Evolutionary conservation across 2,329 filamentous ascomycete genomes (phyloP).

Genomic region (Pezicula rhizophila): DNA sequence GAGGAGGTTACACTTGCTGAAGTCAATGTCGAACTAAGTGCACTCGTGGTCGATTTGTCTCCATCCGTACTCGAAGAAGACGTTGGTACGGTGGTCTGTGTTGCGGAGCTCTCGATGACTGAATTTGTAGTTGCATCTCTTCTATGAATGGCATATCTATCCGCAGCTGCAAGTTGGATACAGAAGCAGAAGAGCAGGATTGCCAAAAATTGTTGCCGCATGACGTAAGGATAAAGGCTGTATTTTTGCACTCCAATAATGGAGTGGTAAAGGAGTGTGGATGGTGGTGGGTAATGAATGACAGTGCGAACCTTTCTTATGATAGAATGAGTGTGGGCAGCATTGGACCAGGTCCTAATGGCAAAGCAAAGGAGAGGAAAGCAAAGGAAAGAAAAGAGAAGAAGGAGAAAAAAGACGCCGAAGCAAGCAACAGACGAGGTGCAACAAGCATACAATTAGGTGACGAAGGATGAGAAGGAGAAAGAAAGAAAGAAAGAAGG

Average conservation of each 20-base stretch:
- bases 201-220: constrained; percentile 12
- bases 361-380: not conserved
- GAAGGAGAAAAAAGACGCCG: not conserved
- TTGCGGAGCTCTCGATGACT: constrained; percentile 12
- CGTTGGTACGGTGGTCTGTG: constrained; percentile 4
- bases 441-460: not conserved
- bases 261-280: not conserved
- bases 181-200: constrained; percentile 19
- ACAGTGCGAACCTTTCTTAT: not conserved
- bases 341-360: not conserved
- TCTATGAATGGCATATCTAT: constrained; percentile 13
- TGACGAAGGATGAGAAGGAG: not conserved
- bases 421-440: not conserved
- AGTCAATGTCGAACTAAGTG: constrained; percentile 6
- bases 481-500: too few species aligned
- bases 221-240: constrained; percentile 11
- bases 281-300: not conserved
- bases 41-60: constrained; percentile 5
- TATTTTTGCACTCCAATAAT: not conserved
- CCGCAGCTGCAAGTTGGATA: constrained; percentile 15
- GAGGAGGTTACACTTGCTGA: constrained; percentile 6
- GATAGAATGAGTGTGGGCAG: not conserved
- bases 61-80: constrained; percentile 7
- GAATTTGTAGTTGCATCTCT: constrained; percentile 20
- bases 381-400: not conserved